Conservation (phyloP, 108 stramenopile species). For the Cyclotella kingstonii region DNA sequence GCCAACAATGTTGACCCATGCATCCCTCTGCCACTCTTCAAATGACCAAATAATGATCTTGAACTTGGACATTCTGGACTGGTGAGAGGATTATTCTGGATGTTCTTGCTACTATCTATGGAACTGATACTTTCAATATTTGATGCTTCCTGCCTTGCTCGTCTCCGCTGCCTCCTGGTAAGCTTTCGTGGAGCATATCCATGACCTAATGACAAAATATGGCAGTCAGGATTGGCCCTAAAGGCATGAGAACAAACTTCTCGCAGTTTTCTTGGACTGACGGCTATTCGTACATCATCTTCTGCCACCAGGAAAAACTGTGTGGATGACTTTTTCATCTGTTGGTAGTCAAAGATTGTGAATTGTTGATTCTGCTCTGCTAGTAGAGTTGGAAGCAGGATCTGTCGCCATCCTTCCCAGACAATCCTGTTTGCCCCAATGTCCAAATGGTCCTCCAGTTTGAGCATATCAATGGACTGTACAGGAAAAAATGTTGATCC, state of each 20-base stretch:
- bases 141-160: slow-evolving; percentile 3
- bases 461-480: slow-evolving; percentile 21
- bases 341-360: not conserved
- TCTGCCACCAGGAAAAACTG: slow-evolving; percentile 26
- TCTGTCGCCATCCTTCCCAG: slow-evolving; percentile 34
- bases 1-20: slow-evolving; percentile 33
- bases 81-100: too few species aligned
- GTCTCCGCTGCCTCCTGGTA: slow-evolving; percentile 14
- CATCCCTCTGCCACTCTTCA: slow-evolving; percentile 22
- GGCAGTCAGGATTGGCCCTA: slow-evolving; percentile 12
- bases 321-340: too few species aligned
- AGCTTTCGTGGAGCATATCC: slow-evolving; percentile 20
- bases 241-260: slow-evolving; percentile 17
- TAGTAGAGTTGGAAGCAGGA: slow-evolving; percentile 17
- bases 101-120: not conserved
- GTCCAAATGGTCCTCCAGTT: slow-evolving; percentile 9
- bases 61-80: not conserved
- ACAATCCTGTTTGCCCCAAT: slow-evolving; percentile 30
- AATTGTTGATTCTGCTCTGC: not conserved
- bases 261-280: slow-evolving; percentile 13
- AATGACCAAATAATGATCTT: slow-evolving; percentile 3
- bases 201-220: slow-evolving; percentile 36
- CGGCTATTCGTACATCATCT: slow-evolving; percentile 24
- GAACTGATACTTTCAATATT: not conserved
- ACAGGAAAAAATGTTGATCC: slow-evolving; percentile 13